Evolutionary conservation across 805 yeast genomes (phyloP).

Genomic region (Candida germanica): DNA sequence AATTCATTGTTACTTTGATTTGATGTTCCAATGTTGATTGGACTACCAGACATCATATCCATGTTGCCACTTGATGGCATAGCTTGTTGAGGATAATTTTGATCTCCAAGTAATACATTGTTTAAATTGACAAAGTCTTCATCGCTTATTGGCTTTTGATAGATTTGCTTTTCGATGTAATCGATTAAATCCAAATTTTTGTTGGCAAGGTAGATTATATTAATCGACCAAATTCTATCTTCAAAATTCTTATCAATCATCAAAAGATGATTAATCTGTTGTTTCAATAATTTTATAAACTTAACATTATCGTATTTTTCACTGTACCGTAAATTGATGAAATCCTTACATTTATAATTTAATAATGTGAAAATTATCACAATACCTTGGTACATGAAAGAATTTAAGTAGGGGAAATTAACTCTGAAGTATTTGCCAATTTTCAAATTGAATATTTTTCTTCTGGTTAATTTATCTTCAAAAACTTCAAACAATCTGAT

Average conservation of each 20-base stretch:
- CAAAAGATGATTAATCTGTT: constrained; percentile 20
- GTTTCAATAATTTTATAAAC: constrained; percentile 23
- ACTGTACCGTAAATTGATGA: constrained; percentile 7
- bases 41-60: constrained; percentile 2
- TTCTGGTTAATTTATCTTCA: constrained; percentile 9
- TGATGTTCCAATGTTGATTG: constrained; percentile 18
- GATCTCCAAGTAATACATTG: neutral
- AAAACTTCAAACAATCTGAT: constrained; percentile 31
- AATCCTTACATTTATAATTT: constrained; percentile 36
- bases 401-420: constrained; percentile 43
- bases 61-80: neutral
- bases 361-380: constrained; percentile 49
- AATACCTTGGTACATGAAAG: constrained; percentile 50
- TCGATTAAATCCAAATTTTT: constrained; percentile 28
- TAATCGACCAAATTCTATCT: constrained; percentile 32
- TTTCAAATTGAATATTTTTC: constrained; percentile 11
- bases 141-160: constrained; percentile 2
- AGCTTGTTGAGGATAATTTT: neutral
- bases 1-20: constrained; percentile 34
- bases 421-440: constrained; percentile 36
- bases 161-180: constrained; percentile 19
- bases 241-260: constrained; percentile 23
- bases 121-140: constrained; percentile 1
- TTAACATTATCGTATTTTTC: constrained; percentile 10
- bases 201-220: constrained; percentile 29